These are phyloP conservation scores for Lodderomyces pseudojiufengensis DNA, from an alignment of 1,139 yeast genomes.

Conservation along the genomic window DNA sequence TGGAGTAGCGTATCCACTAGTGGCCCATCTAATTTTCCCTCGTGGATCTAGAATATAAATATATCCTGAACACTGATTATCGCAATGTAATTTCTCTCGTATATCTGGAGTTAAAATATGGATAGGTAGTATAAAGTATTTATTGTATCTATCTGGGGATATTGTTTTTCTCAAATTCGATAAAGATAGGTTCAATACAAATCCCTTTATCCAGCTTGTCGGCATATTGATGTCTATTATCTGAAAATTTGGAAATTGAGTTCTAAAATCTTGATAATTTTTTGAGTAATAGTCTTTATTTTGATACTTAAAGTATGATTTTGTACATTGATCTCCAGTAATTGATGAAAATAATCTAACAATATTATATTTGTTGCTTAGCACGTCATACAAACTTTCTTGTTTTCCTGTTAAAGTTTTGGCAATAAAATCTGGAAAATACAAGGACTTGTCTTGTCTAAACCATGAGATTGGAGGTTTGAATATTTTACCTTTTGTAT, in stretches of 20 bases:
- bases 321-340: conserved; percentile 68
- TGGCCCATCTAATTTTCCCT: conserved; percentile 86
- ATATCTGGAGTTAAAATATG: conserved; percentile 56
- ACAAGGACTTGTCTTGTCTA: conserved; percentile 68
- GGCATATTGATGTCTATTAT: conserved; percentile 73
- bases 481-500: conserved; percentile 82
- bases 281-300: conserved; percentile 32
- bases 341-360: conserved; percentile 65
- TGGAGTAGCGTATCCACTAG: conserved; percentile 73
- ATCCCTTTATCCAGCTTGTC: conserved; percentile 65
- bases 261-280: conserved; percentile 27
- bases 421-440: conserved; percentile 80
- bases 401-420: conserved; percentile 46
- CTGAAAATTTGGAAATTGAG: conserved; percentile 52
- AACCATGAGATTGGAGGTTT: conserved; percentile 76
- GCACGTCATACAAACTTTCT: conserved; percentile 29
- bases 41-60: conserved; percentile 70
- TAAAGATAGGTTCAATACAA: conserved; percentile 54
- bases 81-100: conserved; percentile 60
- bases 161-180: conserved; percentile 38
- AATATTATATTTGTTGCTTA: conserved; percentile 57
- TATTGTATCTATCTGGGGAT: conserved; percentile 51
- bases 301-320: conserved; percentile 51
- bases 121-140: conserved; percentile 63
- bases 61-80: conserved; percentile 81